phyloP scores from a whole-genome alignment of 1,139 yeast species.

The Geotrichum siamense region DNA sequence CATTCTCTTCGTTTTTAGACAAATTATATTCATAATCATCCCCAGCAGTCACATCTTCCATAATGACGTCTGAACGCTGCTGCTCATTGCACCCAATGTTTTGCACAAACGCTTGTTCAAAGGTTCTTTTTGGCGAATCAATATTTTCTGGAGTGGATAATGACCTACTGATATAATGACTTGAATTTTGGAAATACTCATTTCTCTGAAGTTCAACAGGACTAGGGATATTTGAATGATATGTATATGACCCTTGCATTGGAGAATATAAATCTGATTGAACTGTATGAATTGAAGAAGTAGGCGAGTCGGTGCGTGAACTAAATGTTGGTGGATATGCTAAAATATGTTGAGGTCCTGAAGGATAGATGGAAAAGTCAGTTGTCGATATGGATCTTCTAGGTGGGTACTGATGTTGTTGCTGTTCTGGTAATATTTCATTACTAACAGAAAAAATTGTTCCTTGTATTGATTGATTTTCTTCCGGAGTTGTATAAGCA shows the following conservation, averaged over 20 bases:
- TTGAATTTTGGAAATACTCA: slow-evolving; percentile 6
- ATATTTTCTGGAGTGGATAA: slow-evolving; percentile 3
- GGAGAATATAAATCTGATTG: slow-evolving; percentile 1
- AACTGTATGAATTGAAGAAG: not conserved
- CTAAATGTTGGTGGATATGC: not conserved
- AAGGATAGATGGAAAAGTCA: slow-evolving; percentile 1
- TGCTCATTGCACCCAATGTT: no score
- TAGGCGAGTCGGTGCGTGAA: not conserved
- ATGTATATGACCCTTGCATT: not conserved
- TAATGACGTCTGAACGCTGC: slow-evolving; percentile 3
- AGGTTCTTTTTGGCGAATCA: slow-evolving; percentile 22
- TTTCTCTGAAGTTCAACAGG: slow-evolving; percentile 7
- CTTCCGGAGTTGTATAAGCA: no score
- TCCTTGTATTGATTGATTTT: no score
- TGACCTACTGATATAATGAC: no score
- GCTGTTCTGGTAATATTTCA: no score
- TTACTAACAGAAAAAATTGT: no score
- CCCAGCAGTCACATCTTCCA: not conserved
- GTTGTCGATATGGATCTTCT: not conserved
- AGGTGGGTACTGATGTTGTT: no score
- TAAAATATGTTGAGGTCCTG: slow-evolving; percentile 1
- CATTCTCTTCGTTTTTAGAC: no score
- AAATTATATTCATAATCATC: not conserved
- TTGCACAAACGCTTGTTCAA: slow-evolving; percentile 20
- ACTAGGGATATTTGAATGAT: slow-evolving; percentile 2